phyloP scores from a whole-genome alignment of 164 flowering plant species.

The Litsea cubeba region DNA sequence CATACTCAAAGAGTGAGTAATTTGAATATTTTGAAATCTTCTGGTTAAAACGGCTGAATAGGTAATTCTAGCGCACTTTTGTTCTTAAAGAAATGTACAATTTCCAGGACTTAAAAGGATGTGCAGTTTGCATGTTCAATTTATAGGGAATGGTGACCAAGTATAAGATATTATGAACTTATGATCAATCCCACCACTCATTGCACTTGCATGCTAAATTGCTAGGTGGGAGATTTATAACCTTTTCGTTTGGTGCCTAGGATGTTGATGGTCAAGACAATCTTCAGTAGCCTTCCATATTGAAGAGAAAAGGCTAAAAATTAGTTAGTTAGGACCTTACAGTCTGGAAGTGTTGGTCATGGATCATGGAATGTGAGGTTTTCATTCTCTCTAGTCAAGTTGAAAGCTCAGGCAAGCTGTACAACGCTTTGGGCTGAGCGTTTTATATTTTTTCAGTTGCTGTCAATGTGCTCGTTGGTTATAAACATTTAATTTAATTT shows the following conservation, averaged over 20 bases:
- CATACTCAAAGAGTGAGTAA: conserved; percentile 67
- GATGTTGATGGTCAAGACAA: neutral
- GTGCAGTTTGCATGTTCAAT: no score
- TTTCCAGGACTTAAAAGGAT: no score
- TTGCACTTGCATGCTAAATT: neutral
- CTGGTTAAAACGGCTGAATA: neutral
- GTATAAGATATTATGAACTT: no score
- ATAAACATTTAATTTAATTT: no score
- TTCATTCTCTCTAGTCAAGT: neutral
- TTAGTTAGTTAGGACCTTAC: neutral
- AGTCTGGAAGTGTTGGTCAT: neutral
- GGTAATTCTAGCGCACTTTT: neutral
- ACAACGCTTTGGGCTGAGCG: neutral
- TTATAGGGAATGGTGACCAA: no score
- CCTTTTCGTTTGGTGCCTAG: neutral
- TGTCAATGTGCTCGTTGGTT: neutral
- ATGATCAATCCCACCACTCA: neutral
- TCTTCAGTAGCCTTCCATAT: neutral
- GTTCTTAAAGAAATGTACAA: neutral
- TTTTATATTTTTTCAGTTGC: neutral
- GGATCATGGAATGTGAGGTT: neutral
- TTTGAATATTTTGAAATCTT: neutral
- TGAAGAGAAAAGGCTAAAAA: neutral
- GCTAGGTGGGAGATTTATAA: neutral
- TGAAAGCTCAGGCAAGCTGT: neutral